A percentile compares a stretch with the other conserved stretches of the same genome.
These are phyloP conservation scores for Spatholobus suberectus DNA, from an alignment of 306 rosid genomes.

Conservation along the genomic window DNA sequence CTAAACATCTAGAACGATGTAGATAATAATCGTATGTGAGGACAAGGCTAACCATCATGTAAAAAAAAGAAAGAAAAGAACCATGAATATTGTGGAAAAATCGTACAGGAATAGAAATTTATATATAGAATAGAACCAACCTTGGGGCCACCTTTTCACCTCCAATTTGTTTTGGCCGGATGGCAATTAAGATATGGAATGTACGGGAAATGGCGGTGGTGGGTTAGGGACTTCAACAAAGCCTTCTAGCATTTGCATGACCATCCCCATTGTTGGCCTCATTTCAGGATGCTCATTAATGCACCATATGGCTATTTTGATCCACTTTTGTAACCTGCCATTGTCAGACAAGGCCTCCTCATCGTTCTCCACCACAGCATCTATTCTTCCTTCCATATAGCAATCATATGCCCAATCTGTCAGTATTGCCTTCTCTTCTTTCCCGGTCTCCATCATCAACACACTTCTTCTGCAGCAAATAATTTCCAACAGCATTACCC, in stretches of 20 bases:
- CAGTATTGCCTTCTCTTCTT: conserved; percentile 48
- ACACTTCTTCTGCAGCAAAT: conserved; percentile 51
- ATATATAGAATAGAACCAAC: not conserved
- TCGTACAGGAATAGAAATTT: not conserved
- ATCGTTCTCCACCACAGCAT: conserved; percentile 43
- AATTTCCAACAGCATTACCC: conserved; percentile 50
- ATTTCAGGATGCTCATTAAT: conserved; percentile 42
- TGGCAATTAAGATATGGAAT: too few species aligned
- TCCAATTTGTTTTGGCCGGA: not conserved
- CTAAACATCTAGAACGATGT: not conserved
- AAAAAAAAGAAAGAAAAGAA: not conserved
- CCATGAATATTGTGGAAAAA: not conserved
- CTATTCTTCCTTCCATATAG: conserved; percentile 37
- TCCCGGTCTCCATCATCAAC: not conserved
- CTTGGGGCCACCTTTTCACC: not conserved
- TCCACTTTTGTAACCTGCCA: conserved; percentile 42
- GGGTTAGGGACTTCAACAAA: conserved; percentile 45
- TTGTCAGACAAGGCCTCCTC: conserved; percentile 38
- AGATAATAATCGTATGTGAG: too few species aligned
- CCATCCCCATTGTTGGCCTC: conserved; percentile 52
- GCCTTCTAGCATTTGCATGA: conserved; percentile 51
- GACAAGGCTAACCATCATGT: not conserved
- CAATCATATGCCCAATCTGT: conserved; percentile 55
- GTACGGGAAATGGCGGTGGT: conserved; percentile 37
- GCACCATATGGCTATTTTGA: conserved; percentile 50